These are phyloP conservation scores for Pigoraptor vietnamica DNA, from an alignment of 78 protist species.

Conservation along the genomic window DNA sequence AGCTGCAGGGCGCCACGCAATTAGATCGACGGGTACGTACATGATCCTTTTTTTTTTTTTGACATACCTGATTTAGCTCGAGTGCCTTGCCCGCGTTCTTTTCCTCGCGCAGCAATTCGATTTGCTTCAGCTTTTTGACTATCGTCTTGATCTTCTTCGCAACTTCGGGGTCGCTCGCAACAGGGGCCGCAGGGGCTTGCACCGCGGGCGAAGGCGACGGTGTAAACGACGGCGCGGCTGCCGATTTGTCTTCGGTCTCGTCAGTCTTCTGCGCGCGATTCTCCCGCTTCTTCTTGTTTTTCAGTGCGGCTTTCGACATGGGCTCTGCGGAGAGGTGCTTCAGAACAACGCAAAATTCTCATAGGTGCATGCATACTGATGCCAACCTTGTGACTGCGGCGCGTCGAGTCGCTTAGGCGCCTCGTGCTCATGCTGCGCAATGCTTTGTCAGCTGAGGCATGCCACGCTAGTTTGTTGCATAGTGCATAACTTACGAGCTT, in stretches of 20 bases:
- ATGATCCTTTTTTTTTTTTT: too few relatives aligned
- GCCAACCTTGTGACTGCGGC: background rate
- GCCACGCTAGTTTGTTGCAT: too few relatives aligned
- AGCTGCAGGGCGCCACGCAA: background rate
- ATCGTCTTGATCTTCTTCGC: background rate
- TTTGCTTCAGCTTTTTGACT: background rate
- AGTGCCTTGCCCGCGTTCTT: background rate
- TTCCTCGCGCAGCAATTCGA: background rate
- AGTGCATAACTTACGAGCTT: too few relatives aligned
- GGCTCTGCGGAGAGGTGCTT: background rate
- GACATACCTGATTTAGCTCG: background rate
- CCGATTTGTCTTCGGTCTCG: background rate
- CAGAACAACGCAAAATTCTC: too few relatives aligned
- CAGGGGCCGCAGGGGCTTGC: background rate
- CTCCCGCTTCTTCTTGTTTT: slow-evolving; percentile 34
- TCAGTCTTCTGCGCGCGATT: background rate
- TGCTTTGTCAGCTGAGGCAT: background rate
- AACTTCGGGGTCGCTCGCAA: background rate
- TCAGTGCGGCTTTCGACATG: slow-evolving; percentile 11
- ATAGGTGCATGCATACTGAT: background rate
- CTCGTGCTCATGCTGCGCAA: background rate
- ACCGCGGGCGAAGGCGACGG: background rate
- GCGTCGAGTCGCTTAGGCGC: background rate
- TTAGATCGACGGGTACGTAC: too few relatives aligned
- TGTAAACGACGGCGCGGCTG: background rate